A percentile compares a stretch with the other conserved stretches of the same genome.
These are phyloP conservation scores for Santalum album DNA, from an alignment of 164 flowering plant genomes.

Conservation along the genomic window DNA sequence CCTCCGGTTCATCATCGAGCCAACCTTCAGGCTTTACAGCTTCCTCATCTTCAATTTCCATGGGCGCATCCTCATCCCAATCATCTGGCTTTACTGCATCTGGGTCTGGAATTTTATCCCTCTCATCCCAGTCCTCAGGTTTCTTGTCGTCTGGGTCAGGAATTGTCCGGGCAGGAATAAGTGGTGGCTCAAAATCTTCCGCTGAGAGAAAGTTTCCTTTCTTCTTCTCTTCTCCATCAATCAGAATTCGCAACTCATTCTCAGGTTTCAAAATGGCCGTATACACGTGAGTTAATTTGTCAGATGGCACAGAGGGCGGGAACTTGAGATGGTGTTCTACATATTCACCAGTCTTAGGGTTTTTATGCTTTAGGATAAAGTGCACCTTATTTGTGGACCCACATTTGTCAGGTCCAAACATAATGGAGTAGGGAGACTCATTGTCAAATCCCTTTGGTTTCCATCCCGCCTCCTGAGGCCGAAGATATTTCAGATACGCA, in stretches of 20 bases:
- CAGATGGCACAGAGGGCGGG: conserved; percentile 85
- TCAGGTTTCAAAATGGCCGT: conserved; percentile 76
- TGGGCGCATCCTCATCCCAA: conserved; percentile 97
- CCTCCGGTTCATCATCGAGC: conserved; percentile 98
- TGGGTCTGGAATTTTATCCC: conserved; percentile 86
- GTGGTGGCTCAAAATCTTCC: conserved; percentile 86
- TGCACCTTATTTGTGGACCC: conserved; percentile 93
- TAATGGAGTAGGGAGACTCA: conserved; percentile 87
- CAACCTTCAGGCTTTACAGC: conserved; percentile 97
- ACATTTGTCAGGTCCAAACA: conserved; percentile 99
- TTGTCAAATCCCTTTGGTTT: conserved; percentile 66
- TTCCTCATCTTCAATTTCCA: conserved; percentile 93
- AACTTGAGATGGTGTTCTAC: conserved; percentile 87
- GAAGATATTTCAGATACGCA: conserved; percentile 85
- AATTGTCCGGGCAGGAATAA: conserved; percentile 75
- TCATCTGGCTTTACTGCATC: conserved; percentile 88
- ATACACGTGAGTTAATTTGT: conserved; percentile 83
- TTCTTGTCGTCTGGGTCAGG: conserved; percentile 96
- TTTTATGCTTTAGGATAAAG: conserved; percentile 90
- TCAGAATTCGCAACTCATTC: conserved; percentile 54
- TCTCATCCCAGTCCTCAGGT: conserved; percentile 99
- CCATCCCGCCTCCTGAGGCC: conserved; percentile 99
- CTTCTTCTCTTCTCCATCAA: conserved; percentile 95
- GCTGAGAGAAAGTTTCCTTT: conserved; percentile 61
- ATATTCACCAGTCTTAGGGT: conserved; percentile 82